phyloP scores from a whole-genome alignment of 2,329 filamentous ascomycete species.

The Cytospora piceicola region DNA sequence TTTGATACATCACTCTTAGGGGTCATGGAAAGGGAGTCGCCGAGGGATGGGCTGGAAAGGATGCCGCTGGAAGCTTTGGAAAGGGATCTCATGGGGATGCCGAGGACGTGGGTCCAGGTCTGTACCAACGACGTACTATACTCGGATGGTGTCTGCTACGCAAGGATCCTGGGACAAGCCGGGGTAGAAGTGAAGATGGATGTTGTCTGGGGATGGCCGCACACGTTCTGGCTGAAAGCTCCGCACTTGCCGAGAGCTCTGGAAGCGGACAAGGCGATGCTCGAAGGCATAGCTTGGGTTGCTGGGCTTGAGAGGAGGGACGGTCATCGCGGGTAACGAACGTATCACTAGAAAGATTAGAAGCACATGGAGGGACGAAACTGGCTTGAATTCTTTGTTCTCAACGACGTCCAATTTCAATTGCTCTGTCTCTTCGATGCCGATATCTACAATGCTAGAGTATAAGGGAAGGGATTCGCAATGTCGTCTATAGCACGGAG shows the following conservation, averaged over 20 bases:
- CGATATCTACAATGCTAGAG: slow-evolving; percentile 74
- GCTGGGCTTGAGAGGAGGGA: slow-evolving; percentile 12
- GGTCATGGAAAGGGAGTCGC: slow-evolving; percentile 40
- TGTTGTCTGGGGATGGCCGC: slow-evolving; percentile 52
- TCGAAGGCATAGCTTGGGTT: slow-evolving; percentile 48
- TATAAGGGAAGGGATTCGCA: slow-evolving; percentile 57
- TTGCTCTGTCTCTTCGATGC: slow-evolving; percentile 36
- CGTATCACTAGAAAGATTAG: background rate
- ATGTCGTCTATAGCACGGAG: slow-evolving; percentile 77
- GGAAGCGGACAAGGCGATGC: slow-evolving; percentile 47
- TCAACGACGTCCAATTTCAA: slow-evolving; percentile 28
- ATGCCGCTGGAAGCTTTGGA: slow-evolving; percentile 47
- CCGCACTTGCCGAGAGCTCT: slow-evolving; percentile 47
- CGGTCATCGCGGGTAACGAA: background rate
- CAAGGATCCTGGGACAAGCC: slow-evolving; percentile 44
- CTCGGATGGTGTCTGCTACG: slow-evolving; percentile 56
- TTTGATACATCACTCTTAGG: slow-evolving; percentile 45
- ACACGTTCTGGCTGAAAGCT: slow-evolving; percentile 57
- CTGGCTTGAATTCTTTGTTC: slow-evolving; percentile 15
- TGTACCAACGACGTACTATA: slow-evolving; percentile 56
- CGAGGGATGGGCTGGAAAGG: slow-evolving; percentile 45
- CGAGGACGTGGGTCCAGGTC: slow-evolving; percentile 53
- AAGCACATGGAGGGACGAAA: background rate
- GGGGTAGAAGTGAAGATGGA: slow-evolving; percentile 47
- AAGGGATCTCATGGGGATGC: slow-evolving; percentile 40